Evolutionary conservation across 352 stramenopile species (phyloP).

Genomic region (Phytophthora nicotianae): DNA sequence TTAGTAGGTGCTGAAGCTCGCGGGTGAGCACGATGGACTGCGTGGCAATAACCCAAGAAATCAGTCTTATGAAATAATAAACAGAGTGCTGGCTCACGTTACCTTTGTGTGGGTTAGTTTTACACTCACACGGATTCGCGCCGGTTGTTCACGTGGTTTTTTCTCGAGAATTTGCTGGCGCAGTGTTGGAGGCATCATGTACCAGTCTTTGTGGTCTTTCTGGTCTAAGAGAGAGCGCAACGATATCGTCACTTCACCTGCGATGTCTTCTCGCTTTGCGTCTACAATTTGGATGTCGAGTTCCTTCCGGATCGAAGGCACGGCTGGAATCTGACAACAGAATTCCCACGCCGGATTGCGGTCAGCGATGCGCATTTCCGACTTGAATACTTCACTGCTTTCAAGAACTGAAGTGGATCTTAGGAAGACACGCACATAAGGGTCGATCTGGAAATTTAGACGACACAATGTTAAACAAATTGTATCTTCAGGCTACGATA

Average conservation of each 20-base stretch:
- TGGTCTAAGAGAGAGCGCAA: constrained; percentile 66
- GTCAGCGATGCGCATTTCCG: constrained; percentile 50
- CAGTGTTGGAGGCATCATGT: constrained; percentile 59
- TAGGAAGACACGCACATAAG: constrained; percentile 55
- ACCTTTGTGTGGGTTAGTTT: constrained; percentile 67
- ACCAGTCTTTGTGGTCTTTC: constrained; percentile 63
- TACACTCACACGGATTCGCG: constrained; percentile 44
- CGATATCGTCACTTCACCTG: constrained; percentile 49
- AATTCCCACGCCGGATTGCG: constrained; percentile 53
- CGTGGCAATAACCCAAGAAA: constrained; percentile 3
- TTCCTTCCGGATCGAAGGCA: constrained; percentile 50
- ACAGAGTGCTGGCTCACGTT: constrained; percentile 5
- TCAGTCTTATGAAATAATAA: constrained; percentile 6
- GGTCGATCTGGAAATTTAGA: constrained; percentile 48
- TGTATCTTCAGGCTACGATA: not conserved
- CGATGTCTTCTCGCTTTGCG: constrained; percentile 46
- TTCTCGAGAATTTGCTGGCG: constrained; percentile 66
- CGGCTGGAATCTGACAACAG: constrained; percentile 30
- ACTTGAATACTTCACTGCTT: constrained; percentile 23
- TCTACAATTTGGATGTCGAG: constrained; percentile 64
- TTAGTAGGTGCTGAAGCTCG: constrained; percentile 50
- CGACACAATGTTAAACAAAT: not conserved
- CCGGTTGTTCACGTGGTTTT: constrained; percentile 32
- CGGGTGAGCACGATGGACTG: constrained; percentile 65
- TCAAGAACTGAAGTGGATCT: constrained; percentile 15